phyloP scores from a whole-genome alignment of 192 early-diverging fungal genomes.

The Coemansia sp. region DNA sequence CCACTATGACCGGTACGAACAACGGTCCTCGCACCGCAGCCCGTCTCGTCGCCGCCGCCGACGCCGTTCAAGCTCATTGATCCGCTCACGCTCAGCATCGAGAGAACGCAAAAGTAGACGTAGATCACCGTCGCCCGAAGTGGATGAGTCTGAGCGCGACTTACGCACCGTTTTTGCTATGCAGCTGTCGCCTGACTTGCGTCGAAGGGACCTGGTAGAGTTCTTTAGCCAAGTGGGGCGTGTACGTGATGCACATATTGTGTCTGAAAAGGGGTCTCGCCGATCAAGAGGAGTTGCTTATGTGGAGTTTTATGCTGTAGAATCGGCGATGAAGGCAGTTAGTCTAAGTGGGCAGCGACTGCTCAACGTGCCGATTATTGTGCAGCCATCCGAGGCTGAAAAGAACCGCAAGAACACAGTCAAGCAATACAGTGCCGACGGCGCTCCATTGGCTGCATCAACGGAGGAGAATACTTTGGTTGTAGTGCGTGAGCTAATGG shows the following conservation, averaged over 20 bases:
- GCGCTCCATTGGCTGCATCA: constrained; percentile 16
- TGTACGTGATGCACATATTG: constrained; percentile 83
- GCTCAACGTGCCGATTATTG: constrained; percentile 90
- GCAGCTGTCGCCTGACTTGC: constrained; percentile 83
- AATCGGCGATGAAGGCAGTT: constrained; percentile 81
- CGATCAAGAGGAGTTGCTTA: constrained; percentile 93
- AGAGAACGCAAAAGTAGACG: constrained; percentile 7
- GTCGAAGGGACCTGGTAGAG: constrained; percentile 74
- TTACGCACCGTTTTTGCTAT: constrained; percentile 92
- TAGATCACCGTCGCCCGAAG: constrained; percentile 63
- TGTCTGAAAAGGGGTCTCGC: constrained; percentile 78
- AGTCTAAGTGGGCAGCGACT: constrained; percentile 80
- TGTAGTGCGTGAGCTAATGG: constrained; percentile 63
- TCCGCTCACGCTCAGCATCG: constrained; percentile 10
- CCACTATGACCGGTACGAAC: constrained; percentile 14
- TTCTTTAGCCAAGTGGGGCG: constrained; percentile 81
- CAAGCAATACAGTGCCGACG: constrained; percentile 26
- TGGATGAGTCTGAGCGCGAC: constrained; percentile 77
- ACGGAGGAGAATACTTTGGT: constrained; percentile 48
- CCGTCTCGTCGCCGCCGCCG: neutral
- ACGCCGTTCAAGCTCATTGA: neutral
- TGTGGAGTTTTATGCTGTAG: constrained; percentile 91
- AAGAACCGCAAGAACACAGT: constrained; percentile 77
- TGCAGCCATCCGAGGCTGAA: constrained; percentile 88
- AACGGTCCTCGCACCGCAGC: constrained; percentile 7